Evolutionary conservation across 805 yeast species (phyloP), one percentile per base, ranked within the genome.

Genomic region (Kodamaea jinghongensis): DNA sequence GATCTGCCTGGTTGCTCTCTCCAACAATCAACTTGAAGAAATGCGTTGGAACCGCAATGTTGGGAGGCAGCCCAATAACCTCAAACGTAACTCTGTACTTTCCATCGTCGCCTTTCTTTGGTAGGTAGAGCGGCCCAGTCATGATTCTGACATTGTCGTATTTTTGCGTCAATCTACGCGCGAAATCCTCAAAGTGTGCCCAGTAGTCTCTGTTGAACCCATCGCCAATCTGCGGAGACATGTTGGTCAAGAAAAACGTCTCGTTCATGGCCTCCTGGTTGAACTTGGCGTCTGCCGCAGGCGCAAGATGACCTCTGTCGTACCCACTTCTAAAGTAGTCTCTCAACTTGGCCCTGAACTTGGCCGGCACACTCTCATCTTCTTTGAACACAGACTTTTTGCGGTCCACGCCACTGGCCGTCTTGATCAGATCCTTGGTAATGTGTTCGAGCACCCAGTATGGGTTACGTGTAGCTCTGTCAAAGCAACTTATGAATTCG

Each of bases 191-290:
- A 44, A 93, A 79, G 60, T 89, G 96, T 0, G 98, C 95, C 99
- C 99, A 93, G 60, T 93, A 70, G 59, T 93, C 98, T 52, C 99
- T 75, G 65, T 93, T 93, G 69, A 93, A 93, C 0, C 99, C 99
- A 4, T 84, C 95, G 3, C 99, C 99, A 3, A 93, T 96, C 61
- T 93, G 99, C 1, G 99, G 99, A 6, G 95, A 78, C 74, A 93
- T 91, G 62, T 93, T 93, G 4, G 96, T 83, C 51, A 93, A 67
- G 47, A 70, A 78, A 55, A 93, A 93, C 0, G 99, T 93, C 60
- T 91, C 96, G 62, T 93, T 83, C 98, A 93, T 91, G 13, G 97
- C 97, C 13, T 59, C 51, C 63, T 93, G 99, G 23, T 80, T 79
- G 65, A 79, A 93, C 58, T 87, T 89, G 17, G 98, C 97, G 60